Conservation (phyloP, 2,329 filamentous ascomycete species). For the Exophiala sideris region DNA sequence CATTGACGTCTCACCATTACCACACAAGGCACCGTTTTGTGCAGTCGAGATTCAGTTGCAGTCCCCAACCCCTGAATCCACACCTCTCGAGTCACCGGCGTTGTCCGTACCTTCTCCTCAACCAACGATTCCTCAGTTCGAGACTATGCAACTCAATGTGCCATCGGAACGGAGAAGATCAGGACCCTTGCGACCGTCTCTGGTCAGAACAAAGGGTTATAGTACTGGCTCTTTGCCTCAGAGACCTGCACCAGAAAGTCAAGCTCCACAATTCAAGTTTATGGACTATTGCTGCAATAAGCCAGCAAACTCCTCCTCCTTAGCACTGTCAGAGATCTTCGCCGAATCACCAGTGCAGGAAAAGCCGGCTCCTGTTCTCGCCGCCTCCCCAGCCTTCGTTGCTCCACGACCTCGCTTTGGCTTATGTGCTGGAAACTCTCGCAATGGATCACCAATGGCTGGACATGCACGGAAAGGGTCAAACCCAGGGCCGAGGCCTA, state of each 20-base stretch:
- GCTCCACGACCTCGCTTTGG: conserved; percentile 19
- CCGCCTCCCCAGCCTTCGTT: conserved; percentile 34
- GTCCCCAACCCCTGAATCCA: conserved; percentile 66
- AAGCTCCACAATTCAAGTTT: conserved; percentile 73
- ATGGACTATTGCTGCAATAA: conserved; percentile 47
- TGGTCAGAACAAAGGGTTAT: conserved; percentile 71
- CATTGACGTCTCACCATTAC: conserved; percentile 93
- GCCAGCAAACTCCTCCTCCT: conserved; percentile 55
- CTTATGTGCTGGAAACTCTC: conserved; percentile 33
- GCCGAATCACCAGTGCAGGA: conserved; percentile 69
- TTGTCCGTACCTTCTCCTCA: conserved; percentile 39
- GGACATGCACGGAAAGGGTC: conserved; percentile 68
- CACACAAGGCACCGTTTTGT: conserved; percentile 73
- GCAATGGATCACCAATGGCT: conserved; percentile 71
- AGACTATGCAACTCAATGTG: conserved; percentile 27
- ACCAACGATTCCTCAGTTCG: conserved; percentile 39
- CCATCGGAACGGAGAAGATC: conserved; percentile 56
- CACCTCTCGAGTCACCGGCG: conserved; percentile 41
- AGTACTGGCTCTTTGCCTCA: conserved; percentile 64
- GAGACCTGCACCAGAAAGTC: conserved; percentile 60
- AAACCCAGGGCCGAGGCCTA: conserved; percentile 69
- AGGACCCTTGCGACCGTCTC: conserved; percentile 67
- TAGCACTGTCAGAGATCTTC: conserved; percentile 78
- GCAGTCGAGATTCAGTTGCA: conserved; percentile 61
- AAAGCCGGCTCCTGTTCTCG: conserved; percentile 33